Base-by-base conservation (phyloP, 495 filamentous ascomycete species). In the Aspergillus sclerotioniger region DNA sequence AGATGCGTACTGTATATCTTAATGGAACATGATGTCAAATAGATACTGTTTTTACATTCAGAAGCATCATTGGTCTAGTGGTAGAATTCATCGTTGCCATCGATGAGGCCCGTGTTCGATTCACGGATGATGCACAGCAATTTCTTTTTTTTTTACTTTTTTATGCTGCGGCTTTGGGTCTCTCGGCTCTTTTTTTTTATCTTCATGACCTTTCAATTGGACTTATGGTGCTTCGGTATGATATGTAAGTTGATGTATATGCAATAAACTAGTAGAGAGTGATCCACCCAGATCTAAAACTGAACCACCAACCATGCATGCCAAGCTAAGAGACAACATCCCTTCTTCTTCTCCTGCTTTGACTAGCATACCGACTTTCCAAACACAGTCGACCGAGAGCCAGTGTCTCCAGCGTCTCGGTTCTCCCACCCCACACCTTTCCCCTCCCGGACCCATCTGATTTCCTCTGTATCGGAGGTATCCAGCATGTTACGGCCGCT, bases 41-140 rank as follows among this genome's bases (percentile, higher is more conserved):
- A 35, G 7, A 35, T 10, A 35, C 9, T 8, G n/a, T 10, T 10
- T 10, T 35, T 17, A 15, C 41, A 45, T 17, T 2, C 29, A 49
- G 1, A 12, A 72, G 77, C 77, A 78, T 78, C 74, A 78, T 75
- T 80, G 78, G 78, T 80, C 76, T 80, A 80, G 78, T 80, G 78
- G 78, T 81, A 81, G 76, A 81, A 81, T 81, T 80, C 78, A 69
- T 81, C 78, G 78, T 80, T 81, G 77, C 78, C 77, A 81, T 81
- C 78, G 78, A 81, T 69, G 78, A 80, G 78, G 75, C 78, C 76
- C 77, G 78, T 75, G 78, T 81, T 81, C 78, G 78, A 81, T 80
- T 81, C 78, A 75, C 78, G 76, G 76, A 75, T 79, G 74, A 79
- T 78, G 78, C 78, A 80, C 17, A 15, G 16, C 44, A 20, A 16